Evolutionary conservation across 352 stramenopile species (phyloP), one percentile per base, ranked within the genome.

Genomic region (Aphanomyces invadans): DNA sequence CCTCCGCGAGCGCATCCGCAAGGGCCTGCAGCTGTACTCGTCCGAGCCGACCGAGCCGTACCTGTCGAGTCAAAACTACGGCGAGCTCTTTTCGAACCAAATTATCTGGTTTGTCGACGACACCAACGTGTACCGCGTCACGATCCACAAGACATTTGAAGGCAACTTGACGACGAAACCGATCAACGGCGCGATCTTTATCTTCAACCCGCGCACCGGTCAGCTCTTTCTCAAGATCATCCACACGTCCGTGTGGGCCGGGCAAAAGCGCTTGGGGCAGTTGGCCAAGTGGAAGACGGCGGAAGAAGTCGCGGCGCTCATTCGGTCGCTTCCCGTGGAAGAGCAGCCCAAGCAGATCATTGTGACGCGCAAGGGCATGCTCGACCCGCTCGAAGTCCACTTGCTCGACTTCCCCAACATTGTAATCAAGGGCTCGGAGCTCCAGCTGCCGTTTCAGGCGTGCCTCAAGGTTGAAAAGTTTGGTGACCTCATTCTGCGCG

Each of bases 41-140:
- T 99, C 95, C 64, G 97, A 99, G 74, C 97, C 97, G 42, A 99
- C 97, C 38, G 97, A 99, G 78, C 97, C 97, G 38, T 99, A 99
- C 75, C 75, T 99, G 59, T 99, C 93, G 62, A 99, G 93, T 53
- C 97, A 99, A 75, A 99, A 99, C 80, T 99, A 99, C 76, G 94
- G 96, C 25, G 97, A 99, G 74, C 81, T 99, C 26, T 99, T 99
- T 79, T 98, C 90, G 26, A 99, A 99, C 75, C 97, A 99, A 79
- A 98, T 99, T 64, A 99, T 99, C 84, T 99, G 97, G 97, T 99
- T 99, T 78, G 97, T 99, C 10, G 97, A 99, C 72, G 97, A 99
- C 73, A 99, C 95, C 33, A 99, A 99, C 74, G 97, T 99, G 55
- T 95, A 95, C 74, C 94, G 97, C 61, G 96, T 99, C 52, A 99